Conservation (phyloP, 202 grass and related monocot genomes). For the Bolboschoenoplectus hybrid region DNA sequence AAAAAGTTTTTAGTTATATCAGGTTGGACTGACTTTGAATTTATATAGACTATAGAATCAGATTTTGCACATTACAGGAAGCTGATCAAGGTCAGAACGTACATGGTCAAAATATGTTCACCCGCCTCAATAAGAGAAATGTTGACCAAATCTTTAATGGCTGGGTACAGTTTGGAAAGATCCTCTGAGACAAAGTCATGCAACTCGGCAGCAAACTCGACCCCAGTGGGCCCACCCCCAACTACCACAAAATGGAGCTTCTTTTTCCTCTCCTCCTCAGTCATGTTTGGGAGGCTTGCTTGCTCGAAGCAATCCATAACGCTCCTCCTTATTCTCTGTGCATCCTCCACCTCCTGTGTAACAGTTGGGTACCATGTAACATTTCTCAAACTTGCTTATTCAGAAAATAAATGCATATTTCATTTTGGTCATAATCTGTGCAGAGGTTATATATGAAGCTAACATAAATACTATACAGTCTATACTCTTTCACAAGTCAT, state of each 20-base stretch:
- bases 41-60: conserved; percentile 17
- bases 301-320: conserved; percentile 96
- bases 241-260: conserved; percentile 96
- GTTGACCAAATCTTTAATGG: conserved; percentile 80
- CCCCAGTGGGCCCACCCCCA: conserved; percentile 95
- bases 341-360: conserved; percentile 94
- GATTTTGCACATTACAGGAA: background rate
- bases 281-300: conserved; percentile 74
- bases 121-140: conserved; percentile 92
- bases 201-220: conserved; percentile 95
- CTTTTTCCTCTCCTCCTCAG: conserved; percentile 82
- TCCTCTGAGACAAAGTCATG: conserved; percentile 95
- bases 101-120: conserved; percentile 94
- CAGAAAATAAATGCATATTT: background rate
- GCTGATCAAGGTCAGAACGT: conserved; percentile 40
- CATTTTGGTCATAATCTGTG: background rate
- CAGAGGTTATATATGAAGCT: conserved; percentile 28
- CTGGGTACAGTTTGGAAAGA: conserved; percentile 88
- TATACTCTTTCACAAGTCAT: background rate
- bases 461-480: background rate
- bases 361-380: conserved; percentile 5
- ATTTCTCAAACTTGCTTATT: conserved; percentile 16
- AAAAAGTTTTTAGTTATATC: background rate
- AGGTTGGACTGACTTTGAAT: background rate
- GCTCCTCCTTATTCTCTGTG: conserved; percentile 85